Evolutionary conservation across 139 green algal genomes (phyloP), one percentile per base, ranked within the genome.

Genomic region (Chlorella ohadii): DNA sequence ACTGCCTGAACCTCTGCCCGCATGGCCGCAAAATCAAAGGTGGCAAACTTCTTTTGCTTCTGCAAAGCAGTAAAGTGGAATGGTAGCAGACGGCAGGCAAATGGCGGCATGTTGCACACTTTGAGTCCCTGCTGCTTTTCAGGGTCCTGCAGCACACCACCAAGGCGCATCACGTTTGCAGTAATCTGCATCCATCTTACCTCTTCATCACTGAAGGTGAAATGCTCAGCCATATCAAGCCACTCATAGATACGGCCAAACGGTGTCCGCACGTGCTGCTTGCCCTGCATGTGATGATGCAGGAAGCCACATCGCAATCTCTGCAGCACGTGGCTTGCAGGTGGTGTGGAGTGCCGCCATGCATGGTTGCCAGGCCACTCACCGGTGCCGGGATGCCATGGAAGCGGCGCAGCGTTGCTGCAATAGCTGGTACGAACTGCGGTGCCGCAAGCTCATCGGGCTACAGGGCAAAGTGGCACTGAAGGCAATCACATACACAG

Each of bases 361-460:
- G 41, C 16, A 25, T 20, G 31, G 4, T 70, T 66, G 33, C 33
- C n/a, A 23, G 7, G 28, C 9, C 5, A 51, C 81, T 2, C 70
- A 85, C 70, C 68, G 39, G 70, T 25, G 55, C 20, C 2, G 56
- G 75, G 20, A 72, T 75, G 36, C 38, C 66, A 79, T 96, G 91
- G 51, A 96, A 94, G 28, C 82, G 79, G 1, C 61, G 63, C 31
- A 97, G 90, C 13, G 83, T 89, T 3, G 28, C 61, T 0, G 95
- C 94, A 56, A 98, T 96, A 57, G 85, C 82, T 22, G 85, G 80
- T 0, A 92, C 84, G 64, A 91, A 91, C 9, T 34, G 22, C 4
- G 86, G 81, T 61, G 88, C 56, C 6, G 72, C 81, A 91, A 98
- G 95, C n/a, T 98, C 87, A 28, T 91, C 67, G 3, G 93, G 91